phyloP scores from a whole-genome alignment of 1,284 basidiomycete genomes.

The Neolentinus lepideus region DNA sequence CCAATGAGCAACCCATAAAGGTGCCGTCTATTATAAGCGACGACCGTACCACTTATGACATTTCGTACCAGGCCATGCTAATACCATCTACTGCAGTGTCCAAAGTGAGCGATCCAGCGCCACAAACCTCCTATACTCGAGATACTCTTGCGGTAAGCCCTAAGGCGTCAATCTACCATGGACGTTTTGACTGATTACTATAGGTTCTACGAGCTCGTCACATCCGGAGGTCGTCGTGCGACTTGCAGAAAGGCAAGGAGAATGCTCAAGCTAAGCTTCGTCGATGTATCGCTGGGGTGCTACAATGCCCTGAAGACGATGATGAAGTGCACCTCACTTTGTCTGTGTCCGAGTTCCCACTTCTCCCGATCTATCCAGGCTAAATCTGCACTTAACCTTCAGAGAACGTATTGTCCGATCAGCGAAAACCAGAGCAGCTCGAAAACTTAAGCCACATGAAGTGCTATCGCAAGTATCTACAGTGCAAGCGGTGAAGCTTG shows the following conservation, averaged over 20 bases:
- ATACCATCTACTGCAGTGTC: not conserved
- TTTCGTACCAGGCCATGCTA: not conserved
- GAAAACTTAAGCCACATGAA: no score
- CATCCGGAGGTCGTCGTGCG: not conserved
- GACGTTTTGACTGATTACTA: not conserved
- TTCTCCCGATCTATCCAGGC: not conserved
- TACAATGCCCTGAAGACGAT: not conserved
- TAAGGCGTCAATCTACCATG: no score
- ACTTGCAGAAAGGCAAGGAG: not conserved
- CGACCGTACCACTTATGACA: not conserved
- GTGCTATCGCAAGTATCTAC: no score
- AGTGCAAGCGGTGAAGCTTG: no score
- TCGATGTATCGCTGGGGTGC: not conserved
- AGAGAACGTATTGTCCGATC: not conserved
- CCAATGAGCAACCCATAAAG: not conserved
- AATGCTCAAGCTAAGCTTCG: not conserved
- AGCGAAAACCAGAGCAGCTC: no score
- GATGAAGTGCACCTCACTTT: not conserved
- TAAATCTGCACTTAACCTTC: not conserved
- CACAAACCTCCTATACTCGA: not conserved
- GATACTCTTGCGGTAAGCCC: not conserved
- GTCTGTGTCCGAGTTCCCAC: not conserved
- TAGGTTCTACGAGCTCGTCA: not conserved
- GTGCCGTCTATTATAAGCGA: not conserved
- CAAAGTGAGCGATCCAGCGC: not conserved